Percentiles rank a stretch among this genome's conserved stretches.
These are phyloP conservation scores for Cystofilobasidium capitatum DNA, from an alignment of 768 basidiomycete genomes.

Conservation along the genomic window DNA sequence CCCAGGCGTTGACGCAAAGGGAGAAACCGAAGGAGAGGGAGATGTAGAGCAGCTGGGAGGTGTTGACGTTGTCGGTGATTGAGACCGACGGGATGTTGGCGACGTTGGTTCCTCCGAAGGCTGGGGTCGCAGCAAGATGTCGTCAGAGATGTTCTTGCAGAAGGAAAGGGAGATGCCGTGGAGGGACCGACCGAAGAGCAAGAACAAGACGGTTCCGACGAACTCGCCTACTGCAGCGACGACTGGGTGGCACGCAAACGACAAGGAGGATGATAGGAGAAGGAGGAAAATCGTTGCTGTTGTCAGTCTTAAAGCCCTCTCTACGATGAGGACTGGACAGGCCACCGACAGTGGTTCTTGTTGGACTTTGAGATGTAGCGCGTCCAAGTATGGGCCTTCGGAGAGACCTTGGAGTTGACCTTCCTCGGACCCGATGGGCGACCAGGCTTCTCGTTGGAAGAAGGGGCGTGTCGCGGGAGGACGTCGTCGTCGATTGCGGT, in stretches of 20 bases:
- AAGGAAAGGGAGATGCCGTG: neutral
- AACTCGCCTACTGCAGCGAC: conserved; percentile 22
- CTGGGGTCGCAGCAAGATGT: conserved; percentile 16
- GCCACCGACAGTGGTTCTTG: conserved; percentile 15
- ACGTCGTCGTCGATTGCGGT: no score
- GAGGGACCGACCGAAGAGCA: neutral
- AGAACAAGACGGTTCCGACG: conserved; percentile 14
- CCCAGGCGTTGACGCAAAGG: neutral
- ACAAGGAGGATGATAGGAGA: neutral
- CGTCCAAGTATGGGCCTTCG: neutral
- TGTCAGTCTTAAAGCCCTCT: neutral
- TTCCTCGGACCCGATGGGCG: no score
- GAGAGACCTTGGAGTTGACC: no score
- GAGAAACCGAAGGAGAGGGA: conserved; percentile 22
- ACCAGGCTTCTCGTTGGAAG: no score
- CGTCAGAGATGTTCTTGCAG: no score
- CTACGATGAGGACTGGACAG: neutral
- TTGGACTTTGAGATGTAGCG: neutral
- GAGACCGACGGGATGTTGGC: conserved; percentile 20
- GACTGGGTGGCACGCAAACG: neutral
- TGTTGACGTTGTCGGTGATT: conserved; percentile 16
- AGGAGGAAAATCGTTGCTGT: neutral
- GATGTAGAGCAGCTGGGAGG: conserved; percentile 24
- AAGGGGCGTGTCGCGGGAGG: no score
- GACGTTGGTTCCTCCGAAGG: conserved; percentile 25